Evolutionary conservation across 208 protist species (phyloP).

Genomic region (Leishmania gerbilli): DNA sequence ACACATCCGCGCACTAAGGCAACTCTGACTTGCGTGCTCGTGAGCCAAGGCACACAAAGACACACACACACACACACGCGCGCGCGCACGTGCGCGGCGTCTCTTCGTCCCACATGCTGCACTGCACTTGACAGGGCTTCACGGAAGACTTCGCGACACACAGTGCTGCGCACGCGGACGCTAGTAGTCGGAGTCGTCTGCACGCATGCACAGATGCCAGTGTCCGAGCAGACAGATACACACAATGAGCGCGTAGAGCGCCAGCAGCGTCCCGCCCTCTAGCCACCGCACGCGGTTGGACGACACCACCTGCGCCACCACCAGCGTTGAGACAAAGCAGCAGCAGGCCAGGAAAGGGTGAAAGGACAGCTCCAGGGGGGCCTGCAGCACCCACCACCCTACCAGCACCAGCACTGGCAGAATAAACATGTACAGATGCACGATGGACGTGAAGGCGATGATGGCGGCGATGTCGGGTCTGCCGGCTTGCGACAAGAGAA

Average conservation of each 20-base stretch:
- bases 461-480: conserved; percentile 79
- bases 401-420: conserved; percentile 57
- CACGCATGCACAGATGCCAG: conserved; percentile 37
- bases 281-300: conserved; percentile 62
- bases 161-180: background rate
- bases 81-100: background rate
- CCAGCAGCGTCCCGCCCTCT: conserved; percentile 66
- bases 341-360: conserved; percentile 58
- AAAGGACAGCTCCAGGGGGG: conserved; percentile 65
- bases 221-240: conserved; percentile 44
- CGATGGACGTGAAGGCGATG: conserved; percentile 69
- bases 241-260: conserved; percentile 53
- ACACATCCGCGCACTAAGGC: background rate
- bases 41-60: background rate
- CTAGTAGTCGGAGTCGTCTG: background rate
- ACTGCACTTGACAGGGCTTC: background rate
- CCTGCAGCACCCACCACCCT: conserved; percentile 18
- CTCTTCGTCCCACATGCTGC: background rate
- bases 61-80: background rate
- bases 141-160: background rate
- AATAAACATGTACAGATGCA: conserved; percentile 77
- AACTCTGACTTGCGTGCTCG: background rate
- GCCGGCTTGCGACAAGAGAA: conserved; percentile 53
- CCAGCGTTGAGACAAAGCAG: conserved; percentile 64
- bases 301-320: conserved; percentile 50